Percentiles rank a stretch among this genome's conserved stretches.
phyloP scores from a whole-genome alignment of 1,284 basidiomycete species.

The Pterulicium gracile region DNA sequence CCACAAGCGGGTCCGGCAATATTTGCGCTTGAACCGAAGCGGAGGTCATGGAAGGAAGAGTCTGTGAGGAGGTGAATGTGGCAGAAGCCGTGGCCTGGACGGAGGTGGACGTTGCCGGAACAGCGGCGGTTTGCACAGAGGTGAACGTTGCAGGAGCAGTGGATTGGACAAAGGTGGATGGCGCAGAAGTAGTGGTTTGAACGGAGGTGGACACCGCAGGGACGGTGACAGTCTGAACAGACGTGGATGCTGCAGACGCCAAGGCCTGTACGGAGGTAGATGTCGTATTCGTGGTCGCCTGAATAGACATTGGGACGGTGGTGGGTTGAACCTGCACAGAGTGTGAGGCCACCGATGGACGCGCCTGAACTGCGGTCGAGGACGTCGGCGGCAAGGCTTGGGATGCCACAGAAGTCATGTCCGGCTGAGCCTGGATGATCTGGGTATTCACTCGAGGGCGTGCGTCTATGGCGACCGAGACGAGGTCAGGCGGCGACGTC shows the following conservation, averaged over 20 bases:
- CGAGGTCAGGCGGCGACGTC: too few species aligned
- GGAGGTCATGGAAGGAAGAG: too few species aligned
- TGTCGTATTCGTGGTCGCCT: not conserved
- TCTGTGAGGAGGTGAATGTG: too few species aligned
- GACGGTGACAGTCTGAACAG: too few species aligned
- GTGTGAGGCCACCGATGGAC: not conserved
- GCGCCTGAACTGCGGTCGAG: not conserved
- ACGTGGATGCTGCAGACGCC: too few species aligned
- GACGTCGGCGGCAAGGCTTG: not conserved
- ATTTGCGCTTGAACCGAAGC: too few species aligned
- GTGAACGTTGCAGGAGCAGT: not conserved
- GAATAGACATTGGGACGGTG: not conserved
- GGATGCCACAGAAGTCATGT: slow-evolving; percentile 11
- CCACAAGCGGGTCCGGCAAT: too few species aligned
- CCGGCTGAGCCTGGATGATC: not conserved
- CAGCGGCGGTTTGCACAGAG: not conserved
- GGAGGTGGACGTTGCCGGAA: too few species aligned
- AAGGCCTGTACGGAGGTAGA: not conserved
- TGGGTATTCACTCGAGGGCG: not conserved
- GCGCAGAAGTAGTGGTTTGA: not conserved
- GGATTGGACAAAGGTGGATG: not conserved
- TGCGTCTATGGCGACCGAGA: not conserved
- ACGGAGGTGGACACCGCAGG: too few species aligned
- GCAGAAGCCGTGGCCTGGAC: too few species aligned
- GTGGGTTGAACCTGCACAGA: not conserved